Evolutionary conservation across 768 basidiomycete species (phyloP).

Genomic region (Termitomyces sp.): DNA sequence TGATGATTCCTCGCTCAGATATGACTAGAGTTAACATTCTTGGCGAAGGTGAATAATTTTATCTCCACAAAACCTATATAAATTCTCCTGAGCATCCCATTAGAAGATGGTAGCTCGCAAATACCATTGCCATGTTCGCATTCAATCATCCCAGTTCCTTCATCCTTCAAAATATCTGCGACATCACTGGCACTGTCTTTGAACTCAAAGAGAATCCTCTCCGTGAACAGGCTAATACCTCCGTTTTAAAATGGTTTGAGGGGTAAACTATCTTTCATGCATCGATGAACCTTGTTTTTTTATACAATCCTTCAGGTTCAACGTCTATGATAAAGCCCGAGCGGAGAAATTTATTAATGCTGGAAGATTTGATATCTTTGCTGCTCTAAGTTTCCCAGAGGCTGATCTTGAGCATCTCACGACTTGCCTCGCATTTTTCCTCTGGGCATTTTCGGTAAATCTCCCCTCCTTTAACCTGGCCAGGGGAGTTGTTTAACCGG

Average conservation of each 20-base stretch:
- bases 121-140: background rate
- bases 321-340: conserved; percentile 6
- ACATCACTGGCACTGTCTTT: conserved; percentile 8
- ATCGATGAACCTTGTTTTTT: background rate
- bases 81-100: background rate
- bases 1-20: too few relatives aligned
- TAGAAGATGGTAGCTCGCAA: too few relatives aligned
- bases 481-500: background rate
- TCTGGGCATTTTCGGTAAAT: conserved; percentile 22
- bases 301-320: background rate
- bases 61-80: too few relatives aligned
- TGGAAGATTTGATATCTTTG: conserved; percentile 18
- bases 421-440: conserved; percentile 21
- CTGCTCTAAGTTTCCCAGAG: conserved; percentile 17
- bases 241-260: conserved; percentile 8
- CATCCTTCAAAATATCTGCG: conserved; percentile 4
- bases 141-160: conserved; percentile 7
- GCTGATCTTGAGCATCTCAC: conserved; percentile 18
- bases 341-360: conserved; percentile 8
- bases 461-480: background rate
- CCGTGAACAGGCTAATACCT: background rate
- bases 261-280: background rate
- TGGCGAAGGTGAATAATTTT: too few relatives aligned
- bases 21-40: too few relatives aligned
- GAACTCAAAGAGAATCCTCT: conserved; percentile 7